phyloP scores from a whole-genome alignment of 192 early-diverging fungal genomes.

The Mortierella hygrophila region DNA sequence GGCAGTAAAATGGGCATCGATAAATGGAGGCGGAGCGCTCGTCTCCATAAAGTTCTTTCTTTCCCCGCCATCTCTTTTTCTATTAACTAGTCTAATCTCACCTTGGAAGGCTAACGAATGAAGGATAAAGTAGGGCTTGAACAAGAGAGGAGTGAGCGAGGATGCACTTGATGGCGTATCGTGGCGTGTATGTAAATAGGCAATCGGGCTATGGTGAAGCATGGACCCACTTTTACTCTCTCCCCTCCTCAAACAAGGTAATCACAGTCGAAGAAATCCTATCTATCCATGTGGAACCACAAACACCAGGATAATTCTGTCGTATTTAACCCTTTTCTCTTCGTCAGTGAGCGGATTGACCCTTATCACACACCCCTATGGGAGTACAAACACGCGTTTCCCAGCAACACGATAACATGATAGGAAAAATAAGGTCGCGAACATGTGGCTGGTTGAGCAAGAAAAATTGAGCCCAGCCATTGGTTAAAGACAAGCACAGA shows the following conservation, averaged over 20 bases:
- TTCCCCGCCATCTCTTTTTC: background rate
- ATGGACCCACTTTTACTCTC: background rate
- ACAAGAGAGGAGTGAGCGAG: background rate
- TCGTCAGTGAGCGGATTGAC: background rate
- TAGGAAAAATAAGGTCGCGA: background rate
- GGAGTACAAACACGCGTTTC: slow-evolving; percentile 42
- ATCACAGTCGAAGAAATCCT: background rate
- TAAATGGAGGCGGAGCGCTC: background rate
- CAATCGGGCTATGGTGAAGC: no score
- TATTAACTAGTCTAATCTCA: background rate
- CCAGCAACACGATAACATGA: background rate
- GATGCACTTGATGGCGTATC: background rate
- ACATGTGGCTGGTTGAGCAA: background rate
- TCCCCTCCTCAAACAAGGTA: no score
- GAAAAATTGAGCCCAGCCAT: background rate
- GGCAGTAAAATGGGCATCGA: background rate
- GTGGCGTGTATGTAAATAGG: background rate
- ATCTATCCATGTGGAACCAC: slow-evolving; percentile 35
- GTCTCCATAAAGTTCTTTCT: background rate
- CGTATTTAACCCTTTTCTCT: background rate
- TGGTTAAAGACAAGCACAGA: background rate
- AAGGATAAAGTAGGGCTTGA: background rate
- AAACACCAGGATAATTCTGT: slow-evolving; percentile 12
- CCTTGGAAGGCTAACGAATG: background rate
- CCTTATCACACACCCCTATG: slow-evolving; percentile 11